A percentile compares a stretch with the other conserved stretches of the same genome.
Conservation (phyloP, 2,329 filamentous ascomycete species). For the Microsporum ferrugineum region DNA sequence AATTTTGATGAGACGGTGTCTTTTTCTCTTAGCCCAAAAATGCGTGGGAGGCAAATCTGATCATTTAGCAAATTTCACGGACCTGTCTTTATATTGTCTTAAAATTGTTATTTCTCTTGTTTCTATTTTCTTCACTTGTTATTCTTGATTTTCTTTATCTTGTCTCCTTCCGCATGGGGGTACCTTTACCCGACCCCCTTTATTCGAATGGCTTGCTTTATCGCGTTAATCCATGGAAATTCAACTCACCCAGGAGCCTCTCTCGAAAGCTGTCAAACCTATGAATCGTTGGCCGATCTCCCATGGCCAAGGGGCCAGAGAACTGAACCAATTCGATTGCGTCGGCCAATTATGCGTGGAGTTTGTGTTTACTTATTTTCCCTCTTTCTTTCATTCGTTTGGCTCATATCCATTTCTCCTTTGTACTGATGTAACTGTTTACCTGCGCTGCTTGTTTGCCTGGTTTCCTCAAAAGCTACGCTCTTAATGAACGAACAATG, state of each 20-base stretch:
- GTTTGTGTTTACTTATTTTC: not conserved
- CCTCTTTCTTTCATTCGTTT: not conserved
- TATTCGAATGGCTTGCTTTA: not conserved
- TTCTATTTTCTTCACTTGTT: not conserved
- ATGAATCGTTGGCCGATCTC: not conserved
- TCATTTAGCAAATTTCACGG: constrained; percentile 4
- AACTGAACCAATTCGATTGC: not conserved
- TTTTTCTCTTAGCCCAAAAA: constrained; percentile 6
- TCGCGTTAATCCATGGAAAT: not conserved
- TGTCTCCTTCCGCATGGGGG: not conserved
- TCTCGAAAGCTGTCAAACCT: not conserved
- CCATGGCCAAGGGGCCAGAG: not conserved
- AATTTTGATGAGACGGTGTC: not conserved
- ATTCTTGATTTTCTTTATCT: not conserved
- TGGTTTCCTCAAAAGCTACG: constrained; percentile 3
- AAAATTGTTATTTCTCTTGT: constrained; percentile 3
- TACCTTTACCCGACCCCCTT: not conserved
- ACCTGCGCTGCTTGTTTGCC: not conserved
- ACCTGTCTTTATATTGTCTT: constrained; percentile 1
- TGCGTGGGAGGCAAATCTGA: constrained; percentile 4
- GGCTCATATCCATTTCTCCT: constrained; percentile 1
- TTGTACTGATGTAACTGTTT: constrained; percentile 3
- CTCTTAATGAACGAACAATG: constrained; percentile 5
- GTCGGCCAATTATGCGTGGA: not conserved
- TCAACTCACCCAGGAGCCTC: not conserved